Percentiles rank a stretch among this genome's conserved stretches.
These are phyloP conservation scores for Brachypodium distachyon DNA, from an alignment of 202 grass and related monocot species.

Conservation along the genomic window DNA sequence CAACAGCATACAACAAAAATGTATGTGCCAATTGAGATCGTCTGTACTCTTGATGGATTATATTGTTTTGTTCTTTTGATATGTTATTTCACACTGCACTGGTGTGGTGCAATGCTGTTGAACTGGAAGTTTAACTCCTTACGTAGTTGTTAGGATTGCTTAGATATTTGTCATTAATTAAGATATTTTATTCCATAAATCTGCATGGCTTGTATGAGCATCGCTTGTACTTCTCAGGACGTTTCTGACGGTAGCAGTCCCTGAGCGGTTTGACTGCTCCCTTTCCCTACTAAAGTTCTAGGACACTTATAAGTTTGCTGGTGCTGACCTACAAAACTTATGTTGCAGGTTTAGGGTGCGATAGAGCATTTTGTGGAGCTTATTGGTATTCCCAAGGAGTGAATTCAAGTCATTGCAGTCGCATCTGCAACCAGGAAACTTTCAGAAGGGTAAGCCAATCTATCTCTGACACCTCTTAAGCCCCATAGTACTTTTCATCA, in stretches of 20 bases:
- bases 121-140: not conserved
- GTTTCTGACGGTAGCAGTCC: not conserved
- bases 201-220: not conserved
- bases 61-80: not conserved
- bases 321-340: not conserved
- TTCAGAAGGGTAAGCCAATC: slow-evolving; percentile 50
- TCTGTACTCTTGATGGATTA: not conserved
- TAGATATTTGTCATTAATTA: slow-evolving; percentile 6
- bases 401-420: slow-evolving; percentile 62
- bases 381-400: slow-evolving; percentile 85
- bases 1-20: slow-evolving; percentile 59
- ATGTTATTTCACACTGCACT: not conserved
- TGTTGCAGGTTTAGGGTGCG: slow-evolving; percentile 73
- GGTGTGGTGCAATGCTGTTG: not conserved
- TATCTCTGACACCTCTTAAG: not conserved
- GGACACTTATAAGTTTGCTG: not conserved
- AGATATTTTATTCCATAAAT: not conserved
- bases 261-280: not conserved
- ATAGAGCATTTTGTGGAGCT: slow-evolving; percentile 66
- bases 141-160: not conserved
- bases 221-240: not conserved
- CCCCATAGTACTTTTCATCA: not conserved
- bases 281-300: not conserved
- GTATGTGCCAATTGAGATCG: slow-evolving; percentile 30
- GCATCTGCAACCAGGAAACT: slow-evolving; percentile 62